Conservation (phyloP, 805 yeast genomes). For the Candida parachauliodes region DNA sequence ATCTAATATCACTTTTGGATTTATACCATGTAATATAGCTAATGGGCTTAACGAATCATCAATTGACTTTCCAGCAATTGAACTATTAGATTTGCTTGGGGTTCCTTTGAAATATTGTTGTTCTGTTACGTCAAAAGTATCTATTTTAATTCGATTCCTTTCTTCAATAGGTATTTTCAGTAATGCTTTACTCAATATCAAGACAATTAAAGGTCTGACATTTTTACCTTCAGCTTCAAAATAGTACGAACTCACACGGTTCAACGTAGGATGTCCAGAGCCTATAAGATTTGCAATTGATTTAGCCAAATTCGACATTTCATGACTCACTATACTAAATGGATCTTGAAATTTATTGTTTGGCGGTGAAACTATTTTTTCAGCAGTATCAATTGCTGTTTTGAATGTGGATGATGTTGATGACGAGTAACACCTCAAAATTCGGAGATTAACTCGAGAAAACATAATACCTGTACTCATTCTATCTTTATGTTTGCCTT, state of each 20-base stretch:
- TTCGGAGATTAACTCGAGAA: not conserved
- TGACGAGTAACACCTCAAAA: slow-evolving; percentile 1
- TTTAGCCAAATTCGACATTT: slow-evolving; percentile 84
- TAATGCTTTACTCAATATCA: slow-evolving; percentile 78
- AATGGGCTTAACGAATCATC: slow-evolving; percentile 75
- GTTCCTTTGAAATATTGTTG: slow-evolving; percentile 63
- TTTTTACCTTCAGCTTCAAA: slow-evolving; percentile 96
- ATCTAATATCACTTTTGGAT: slow-evolving; percentile 76
- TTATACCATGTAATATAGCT: slow-evolving; percentile 81
- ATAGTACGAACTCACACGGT: slow-evolving; percentile 89
- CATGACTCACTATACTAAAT: slow-evolving; percentile 83
- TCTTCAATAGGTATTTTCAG: slow-evolving; percentile 66
- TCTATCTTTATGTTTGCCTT: no score
- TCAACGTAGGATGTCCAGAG: slow-evolving; percentile 89
- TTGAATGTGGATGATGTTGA: slow-evolving; percentile 24
- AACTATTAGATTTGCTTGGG: slow-evolving; percentile 38
- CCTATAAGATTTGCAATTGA: slow-evolving; percentile 86
- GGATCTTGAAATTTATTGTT: slow-evolving; percentile 67
- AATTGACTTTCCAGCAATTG: slow-evolving; percentile 58
- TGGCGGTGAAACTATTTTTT: slow-evolving; percentile 65
- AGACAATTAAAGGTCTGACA: slow-evolving; percentile 85
- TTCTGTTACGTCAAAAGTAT: slow-evolving; percentile 59
- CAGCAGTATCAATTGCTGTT: slow-evolving; percentile 70
- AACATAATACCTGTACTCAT: no score
- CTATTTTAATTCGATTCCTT: slow-evolving; percentile 62